Percentiles rank a stretch among this genome's conserved stretches.
Conservation (phyloP, 345 rosid species). For the Lenwebbia sp. region DNA sequence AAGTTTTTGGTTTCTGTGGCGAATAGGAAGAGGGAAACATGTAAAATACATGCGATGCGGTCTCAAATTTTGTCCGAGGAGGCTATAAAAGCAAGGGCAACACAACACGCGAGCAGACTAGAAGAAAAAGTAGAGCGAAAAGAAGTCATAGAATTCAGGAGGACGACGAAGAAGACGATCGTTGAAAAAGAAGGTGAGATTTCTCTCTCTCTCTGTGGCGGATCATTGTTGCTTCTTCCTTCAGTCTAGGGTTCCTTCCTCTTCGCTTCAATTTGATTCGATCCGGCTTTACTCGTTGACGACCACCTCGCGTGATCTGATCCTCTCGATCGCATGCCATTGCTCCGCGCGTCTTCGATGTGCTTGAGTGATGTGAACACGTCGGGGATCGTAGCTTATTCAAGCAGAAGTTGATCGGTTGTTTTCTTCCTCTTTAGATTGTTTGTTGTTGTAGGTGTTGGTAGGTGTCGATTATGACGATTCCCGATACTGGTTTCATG, state of each 20-base stretch:
- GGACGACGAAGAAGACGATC: neutral
- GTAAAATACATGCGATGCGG: too few relatives aligned
- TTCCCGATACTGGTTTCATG: conserved; percentile 38
- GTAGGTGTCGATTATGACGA: conserved; percentile 31
- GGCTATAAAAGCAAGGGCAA: too few relatives aligned
- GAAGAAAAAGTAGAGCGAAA: too few relatives aligned
- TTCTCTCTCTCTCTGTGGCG: neutral
- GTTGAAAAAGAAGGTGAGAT: neutral
- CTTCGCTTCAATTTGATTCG: neutral
- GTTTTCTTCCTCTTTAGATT: neutral
- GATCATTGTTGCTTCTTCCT: neutral
- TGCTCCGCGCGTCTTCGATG: neutral
- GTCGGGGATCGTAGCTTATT: neutral
- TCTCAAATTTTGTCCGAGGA: too few relatives aligned
- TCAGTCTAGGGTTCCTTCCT: neutral
- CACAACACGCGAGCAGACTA: too few relatives aligned
- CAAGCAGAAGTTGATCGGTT: neutral
- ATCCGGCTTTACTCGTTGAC: neutral
- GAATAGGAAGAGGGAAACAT: too few relatives aligned
- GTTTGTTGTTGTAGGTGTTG: conserved; percentile 5
- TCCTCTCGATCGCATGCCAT: neutral
- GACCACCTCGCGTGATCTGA: neutral
- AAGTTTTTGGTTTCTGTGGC: too few relatives aligned
- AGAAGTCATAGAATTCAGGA: neutral
- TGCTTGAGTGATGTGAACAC: neutral